These are phyloP conservation scores for Debaryomyces castellii DNA, from an alignment of 805 yeast genomes.

Conservation along the genomic window DNA sequence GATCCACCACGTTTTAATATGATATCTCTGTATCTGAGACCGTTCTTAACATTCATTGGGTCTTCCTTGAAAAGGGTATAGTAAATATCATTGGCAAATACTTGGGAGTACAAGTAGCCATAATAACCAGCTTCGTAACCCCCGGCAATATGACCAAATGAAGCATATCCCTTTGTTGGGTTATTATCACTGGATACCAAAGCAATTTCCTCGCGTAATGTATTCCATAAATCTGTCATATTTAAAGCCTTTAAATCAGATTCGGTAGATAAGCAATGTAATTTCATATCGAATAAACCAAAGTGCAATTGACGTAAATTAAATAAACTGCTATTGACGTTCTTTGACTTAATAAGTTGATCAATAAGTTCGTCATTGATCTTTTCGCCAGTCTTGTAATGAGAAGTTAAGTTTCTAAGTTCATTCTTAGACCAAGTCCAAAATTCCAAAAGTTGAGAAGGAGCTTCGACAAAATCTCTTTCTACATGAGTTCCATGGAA, in stretches of 20 bases:
- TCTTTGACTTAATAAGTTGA: constrained; percentile 61
- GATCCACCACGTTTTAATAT: constrained; percentile 75
- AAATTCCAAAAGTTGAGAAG: constrained; percentile 85
- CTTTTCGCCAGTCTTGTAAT: constrained; percentile 59
- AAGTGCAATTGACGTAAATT: constrained; percentile 77
- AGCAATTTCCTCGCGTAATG: constrained; percentile 60
- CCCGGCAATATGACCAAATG: constrained; percentile 78
- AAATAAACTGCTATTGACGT: constrained; percentile 72
- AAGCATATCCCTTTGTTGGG: constrained; percentile 64
- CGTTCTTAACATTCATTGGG: constrained; percentile 63
- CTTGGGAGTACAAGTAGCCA: constrained; percentile 84
- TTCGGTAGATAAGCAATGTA: constrained; percentile 52
- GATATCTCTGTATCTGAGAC: constrained; percentile 66
- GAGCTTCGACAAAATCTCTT: constrained; percentile 89
- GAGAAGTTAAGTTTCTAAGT: constrained; percentile 59
- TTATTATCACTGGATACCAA: constrained; percentile 55
- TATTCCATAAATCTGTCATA: constrained; percentile 61
- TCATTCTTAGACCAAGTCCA: constrained; percentile 80
- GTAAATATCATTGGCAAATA: constrained; percentile 81
- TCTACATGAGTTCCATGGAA: constrained; percentile 79
- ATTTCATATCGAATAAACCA: constrained; percentile 71
- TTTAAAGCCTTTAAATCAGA: constrained; percentile 48
- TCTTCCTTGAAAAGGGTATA: constrained; percentile 64
- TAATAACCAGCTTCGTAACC: constrained; percentile 87
- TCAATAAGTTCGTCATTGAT: constrained; percentile 58